Base-by-base conservation (phyloP, 1,284 basidiomycete genomes). In the Puccinia sorghi region DNA sequence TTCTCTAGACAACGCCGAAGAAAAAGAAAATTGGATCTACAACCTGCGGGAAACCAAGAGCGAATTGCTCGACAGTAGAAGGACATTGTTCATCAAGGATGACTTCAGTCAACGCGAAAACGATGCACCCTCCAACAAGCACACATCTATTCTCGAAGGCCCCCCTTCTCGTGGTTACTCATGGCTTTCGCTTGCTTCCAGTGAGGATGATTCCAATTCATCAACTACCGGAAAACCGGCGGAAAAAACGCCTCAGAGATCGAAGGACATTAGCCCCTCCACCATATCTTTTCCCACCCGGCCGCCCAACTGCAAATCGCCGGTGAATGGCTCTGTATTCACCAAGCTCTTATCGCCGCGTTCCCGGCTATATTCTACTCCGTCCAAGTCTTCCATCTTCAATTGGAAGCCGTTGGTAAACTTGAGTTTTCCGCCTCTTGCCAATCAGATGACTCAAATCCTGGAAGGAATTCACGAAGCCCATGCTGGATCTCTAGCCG, bases 21-120 rank as follows among this genome's bases (percentile, higher is more conserved):
- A 89, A 72, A 87, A 90, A 59, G 87, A 91, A 79, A 86, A 87
- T 52, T 94, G 93, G 93, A 87, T 89, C 3, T 85, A 86, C 2
- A 88, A 88, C 3, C 90, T 94, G 61, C 88, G 93, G 50, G 87
- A 87, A 69, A 90, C 93, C 46, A 93, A 93, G 83, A 87, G 89
- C 0, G 88, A 90, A 27, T 86, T 91, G 5, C 87, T 93, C 17
- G 75, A 81, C 17, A 80, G 80, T 37, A 80, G 82, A 25, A 81
- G 81, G 3, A 84, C 84, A 3, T 81, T 85, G 32, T 80, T 82
- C 41, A 81, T 82, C 37, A 74, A 80, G 89, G 2, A 86, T 91
- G 77, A 91, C 89, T 89, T 54, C 91, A 92, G 83, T 86, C 92
- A 12, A 87, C 91, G 43, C 88, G 89, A 7, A 88, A 88, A 0